These are phyloP conservation scores for Cytospora leucostoma DNA, from an alignment of 2,329 filamentous ascomycete species.

Conservation along the genomic window DNA sequence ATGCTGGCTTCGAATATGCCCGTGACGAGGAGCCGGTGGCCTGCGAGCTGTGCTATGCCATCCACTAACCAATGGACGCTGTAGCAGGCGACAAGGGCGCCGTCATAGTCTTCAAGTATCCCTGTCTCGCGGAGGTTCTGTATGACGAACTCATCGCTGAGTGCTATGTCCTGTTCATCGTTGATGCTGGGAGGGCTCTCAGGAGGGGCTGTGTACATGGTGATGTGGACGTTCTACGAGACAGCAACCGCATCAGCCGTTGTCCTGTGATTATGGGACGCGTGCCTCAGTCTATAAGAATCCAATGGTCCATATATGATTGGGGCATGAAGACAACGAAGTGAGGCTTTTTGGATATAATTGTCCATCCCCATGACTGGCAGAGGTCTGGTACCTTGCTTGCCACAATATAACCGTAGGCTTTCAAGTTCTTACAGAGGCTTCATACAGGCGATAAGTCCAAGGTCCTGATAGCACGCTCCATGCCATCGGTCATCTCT, in stretches of 20 bases:
- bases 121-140: conserved; percentile 47
- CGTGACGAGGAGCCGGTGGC: conserved; percentile 54
- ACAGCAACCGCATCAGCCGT: conserved; percentile 2
- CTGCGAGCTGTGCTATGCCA: conserved; percentile 45
- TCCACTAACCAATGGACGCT: conserved; percentile 78
- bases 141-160: conserved; percentile 64
- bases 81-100: conserved; percentile 86
- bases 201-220: conserved; percentile 66
- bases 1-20: conserved; percentile 91
- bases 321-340: background rate
- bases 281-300: background rate
- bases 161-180: conserved; percentile 65
- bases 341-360: background rate
- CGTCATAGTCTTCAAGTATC: conserved; percentile 59
- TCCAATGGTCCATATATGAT: no score
- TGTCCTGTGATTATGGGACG: background rate
- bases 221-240: conserved; percentile 50
- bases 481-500: conserved; percentile 70
- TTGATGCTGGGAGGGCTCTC: conserved; percentile 75
- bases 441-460: conserved; percentile 41
- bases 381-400: background rate
- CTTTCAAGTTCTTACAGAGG: background rate
- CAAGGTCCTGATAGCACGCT: conserved; percentile 48
- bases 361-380: background rate
- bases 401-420: background rate